These are phyloP conservation scores for Trametes sanguinea DNA, from an alignment of 768 basidiomycete genomes.

Conservation along the genomic window DNA sequence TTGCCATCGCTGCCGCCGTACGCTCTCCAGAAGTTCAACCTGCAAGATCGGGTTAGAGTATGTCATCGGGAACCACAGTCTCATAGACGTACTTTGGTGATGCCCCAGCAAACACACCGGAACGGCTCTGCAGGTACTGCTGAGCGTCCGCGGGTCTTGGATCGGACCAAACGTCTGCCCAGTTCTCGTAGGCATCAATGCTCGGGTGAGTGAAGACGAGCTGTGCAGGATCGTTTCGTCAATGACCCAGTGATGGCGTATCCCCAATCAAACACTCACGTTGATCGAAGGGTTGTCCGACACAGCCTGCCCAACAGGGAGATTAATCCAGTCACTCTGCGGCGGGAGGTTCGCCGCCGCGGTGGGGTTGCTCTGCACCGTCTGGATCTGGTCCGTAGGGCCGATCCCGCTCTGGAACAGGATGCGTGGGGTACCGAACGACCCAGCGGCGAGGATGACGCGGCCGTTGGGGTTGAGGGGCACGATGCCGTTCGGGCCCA, in stretches of 20 bases:
- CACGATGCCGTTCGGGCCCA: conserved; percentile 57
- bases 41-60: conserved; percentile 20
- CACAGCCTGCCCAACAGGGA: conserved; percentile 59
- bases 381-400: conserved; percentile 55
- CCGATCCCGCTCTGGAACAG: conserved; percentile 65
- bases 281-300: conserved; percentile 68
- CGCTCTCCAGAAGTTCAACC: conserved; percentile 65
- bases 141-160: conserved; percentile 57
- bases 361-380: conserved; percentile 48
- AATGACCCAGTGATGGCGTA: neutral
- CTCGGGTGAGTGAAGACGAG: conserved; percentile 65
- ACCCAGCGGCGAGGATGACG: conserved; percentile 59
- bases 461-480: conserved; percentile 57
- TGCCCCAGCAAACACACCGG: conserved; percentile 57
- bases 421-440: conserved; percentile 57
- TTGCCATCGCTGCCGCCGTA: conserved; percentile 46
- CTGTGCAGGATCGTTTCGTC: conserved; percentile 27
- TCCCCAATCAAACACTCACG: conserved; percentile 34
- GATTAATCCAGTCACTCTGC: conserved; percentile 51
- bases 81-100: conserved; percentile 48
- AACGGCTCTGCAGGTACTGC: conserved; percentile 52
- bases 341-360: conserved; percentile 52
- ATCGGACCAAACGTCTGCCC: conserved; percentile 56
- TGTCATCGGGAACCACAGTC: neutral
- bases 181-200: conserved; percentile 67